Evolutionary conservation across 2,329 filamentous ascomycete species (phyloP).

Genomic region (Ceratocystis harringtonii): DNA sequence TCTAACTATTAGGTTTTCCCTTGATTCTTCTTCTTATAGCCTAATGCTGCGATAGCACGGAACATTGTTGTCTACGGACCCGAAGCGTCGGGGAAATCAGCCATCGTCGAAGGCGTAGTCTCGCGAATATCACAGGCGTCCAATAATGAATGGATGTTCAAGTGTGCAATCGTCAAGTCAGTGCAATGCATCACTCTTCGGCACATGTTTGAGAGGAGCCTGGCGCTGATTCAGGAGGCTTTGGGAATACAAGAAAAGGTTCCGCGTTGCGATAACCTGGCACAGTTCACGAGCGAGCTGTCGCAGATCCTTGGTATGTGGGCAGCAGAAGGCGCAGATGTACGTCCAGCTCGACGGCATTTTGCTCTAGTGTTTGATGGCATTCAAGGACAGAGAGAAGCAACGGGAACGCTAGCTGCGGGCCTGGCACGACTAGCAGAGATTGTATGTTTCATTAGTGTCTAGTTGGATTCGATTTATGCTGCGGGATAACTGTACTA

Average conservation of each 20-base stretch:
- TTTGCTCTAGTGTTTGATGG: constrained; percentile 80
- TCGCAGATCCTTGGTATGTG: constrained; percentile 37
- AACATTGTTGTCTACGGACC: constrained; percentile 72
- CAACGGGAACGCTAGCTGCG: constrained; percentile 60
- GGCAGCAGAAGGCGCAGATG: constrained; percentile 8
- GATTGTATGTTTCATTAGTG: constrained; percentile 38
- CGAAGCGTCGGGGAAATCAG: constrained; percentile 74
- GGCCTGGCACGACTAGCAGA: constrained; percentile 72
- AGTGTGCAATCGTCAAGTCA: constrained; percentile 12
- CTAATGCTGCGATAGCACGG: constrained; percentile 50
- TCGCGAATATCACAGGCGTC: constrained; percentile 2
- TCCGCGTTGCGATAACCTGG: constrained; percentile 62
- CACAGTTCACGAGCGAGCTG: constrained; percentile 59
- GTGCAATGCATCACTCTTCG: constrained; percentile 18
- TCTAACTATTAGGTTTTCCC: not conserved
- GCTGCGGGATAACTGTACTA: constrained; percentile 17
- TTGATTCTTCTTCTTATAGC: constrained; percentile 28
- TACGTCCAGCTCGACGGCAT: constrained; percentile 27
- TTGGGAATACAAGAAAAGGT: constrained; percentile 19
- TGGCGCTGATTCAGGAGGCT: constrained; percentile 36
- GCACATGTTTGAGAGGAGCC: constrained; percentile 40
- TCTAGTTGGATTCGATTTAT: not conserved
- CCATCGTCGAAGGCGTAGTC: constrained; percentile 36
- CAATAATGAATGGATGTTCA: constrained; percentile 10
- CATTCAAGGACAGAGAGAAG: constrained; percentile 71